Conservation (phyloP, 1,284 basidiomycete species). For the Leccinum solheimii region DNA sequence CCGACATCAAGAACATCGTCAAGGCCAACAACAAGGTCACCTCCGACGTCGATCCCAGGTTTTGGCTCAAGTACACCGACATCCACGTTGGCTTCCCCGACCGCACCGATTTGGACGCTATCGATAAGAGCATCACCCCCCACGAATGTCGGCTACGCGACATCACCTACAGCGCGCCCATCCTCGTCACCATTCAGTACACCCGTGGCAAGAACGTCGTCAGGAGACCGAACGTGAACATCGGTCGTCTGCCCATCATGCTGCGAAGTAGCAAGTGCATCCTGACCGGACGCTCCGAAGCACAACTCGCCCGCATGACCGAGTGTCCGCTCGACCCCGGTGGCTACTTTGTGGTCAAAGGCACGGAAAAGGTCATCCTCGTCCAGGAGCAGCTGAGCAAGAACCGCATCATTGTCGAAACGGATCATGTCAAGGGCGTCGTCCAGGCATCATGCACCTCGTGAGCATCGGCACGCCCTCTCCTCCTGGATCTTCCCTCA, state of each 20-base stretch:
- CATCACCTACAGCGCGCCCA: conserved; percentile 93
- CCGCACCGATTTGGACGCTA: conserved; percentile 79
- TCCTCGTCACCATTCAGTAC: conserved; percentile 95
- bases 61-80: conserved; percentile 97
- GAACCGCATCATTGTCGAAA: conserved; percentile 99
- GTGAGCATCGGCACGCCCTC: conserved; percentile 46
- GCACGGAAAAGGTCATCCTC: conserved; percentile 99
- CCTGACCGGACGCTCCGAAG: conserved; percentile 75
- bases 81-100: conserved; percentile 92
- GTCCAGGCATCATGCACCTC: conserved; percentile 98
- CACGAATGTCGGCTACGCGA: conserved; percentile 98
- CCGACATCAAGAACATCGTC: conserved; percentile 96
- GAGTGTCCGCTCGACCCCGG: conserved; percentile 99
- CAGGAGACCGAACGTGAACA: conserved; percentile 80
- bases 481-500: conserved; percentile 13
- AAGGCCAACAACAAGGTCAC: conserved; percentile 91
- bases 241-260: conserved; percentile 97
- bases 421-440: conserved; percentile 85
- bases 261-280: conserved; percentile 93
- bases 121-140: conserved; percentile 87
- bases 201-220: conserved; percentile 91
- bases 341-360: conserved; percentile 99
- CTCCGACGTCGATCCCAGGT: conserved; percentile 96
- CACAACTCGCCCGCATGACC: conserved; percentile 86
- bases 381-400: conserved; percentile 99